Conservation (phyloP, 352 stramenopile species). For the Thraustochytrium sp. region DNA sequence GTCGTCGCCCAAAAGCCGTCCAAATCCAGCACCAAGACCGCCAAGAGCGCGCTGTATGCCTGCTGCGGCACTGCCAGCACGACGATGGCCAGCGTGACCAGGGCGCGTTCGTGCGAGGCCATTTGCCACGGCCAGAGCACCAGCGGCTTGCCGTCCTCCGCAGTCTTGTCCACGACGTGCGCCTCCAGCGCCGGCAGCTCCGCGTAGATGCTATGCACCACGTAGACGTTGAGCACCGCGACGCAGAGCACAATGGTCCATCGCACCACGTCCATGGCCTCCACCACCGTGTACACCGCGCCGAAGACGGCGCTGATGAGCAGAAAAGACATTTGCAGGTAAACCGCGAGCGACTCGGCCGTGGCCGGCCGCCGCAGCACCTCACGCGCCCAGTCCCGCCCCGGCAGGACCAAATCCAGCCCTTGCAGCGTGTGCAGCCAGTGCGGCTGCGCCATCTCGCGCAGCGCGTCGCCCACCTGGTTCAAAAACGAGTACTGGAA, state of each 20-base stretch:
- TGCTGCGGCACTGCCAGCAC: neutral
- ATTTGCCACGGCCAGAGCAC: constrained; percentile 2
- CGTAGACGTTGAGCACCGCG: neutral
- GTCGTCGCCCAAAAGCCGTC: neutral
- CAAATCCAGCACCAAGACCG: neutral
- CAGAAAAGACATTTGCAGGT: constrained; percentile 1
- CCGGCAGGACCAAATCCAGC: neutral
- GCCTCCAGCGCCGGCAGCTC: neutral
- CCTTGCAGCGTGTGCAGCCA: constrained; percentile 20
- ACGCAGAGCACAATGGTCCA: neutral
- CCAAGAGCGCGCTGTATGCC: neutral
- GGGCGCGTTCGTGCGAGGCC: neutral
- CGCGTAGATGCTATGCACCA: neutral
- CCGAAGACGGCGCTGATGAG: neutral
- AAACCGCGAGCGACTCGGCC: constrained; percentile 3
- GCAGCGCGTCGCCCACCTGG: neutral
- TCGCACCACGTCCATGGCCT: neutral
- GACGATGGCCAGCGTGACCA: neutral
- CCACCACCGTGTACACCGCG: neutral
- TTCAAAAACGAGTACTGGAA: constrained; percentile 10
- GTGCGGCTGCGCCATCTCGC: constrained; percentile 27
- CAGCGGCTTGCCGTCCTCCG: neutral
- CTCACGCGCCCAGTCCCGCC: neutral
- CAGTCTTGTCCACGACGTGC: neutral
- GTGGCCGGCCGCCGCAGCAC: neutral